Conservation (phyloP, 768 basidiomycete species). For the Suillus bovinus region DNA sequence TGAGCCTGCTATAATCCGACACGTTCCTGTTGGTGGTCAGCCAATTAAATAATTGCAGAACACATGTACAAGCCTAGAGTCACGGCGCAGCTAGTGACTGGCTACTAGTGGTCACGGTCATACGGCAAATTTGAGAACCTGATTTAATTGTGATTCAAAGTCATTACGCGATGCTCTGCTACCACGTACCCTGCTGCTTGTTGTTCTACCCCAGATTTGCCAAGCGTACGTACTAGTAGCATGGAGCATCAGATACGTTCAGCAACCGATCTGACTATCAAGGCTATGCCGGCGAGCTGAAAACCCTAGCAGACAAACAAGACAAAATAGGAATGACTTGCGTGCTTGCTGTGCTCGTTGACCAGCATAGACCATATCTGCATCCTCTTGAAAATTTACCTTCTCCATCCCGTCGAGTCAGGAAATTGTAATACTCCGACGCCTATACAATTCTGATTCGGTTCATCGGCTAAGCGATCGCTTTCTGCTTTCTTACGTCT, state of each 20-base stretch:
- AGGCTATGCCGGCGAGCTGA: background rate
- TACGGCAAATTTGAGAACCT: background rate
- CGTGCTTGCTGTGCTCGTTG: constrained; percentile 4
- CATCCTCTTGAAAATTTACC: constrained; percentile 3
- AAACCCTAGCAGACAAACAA: constrained; percentile 30
- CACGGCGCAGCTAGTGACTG: background rate
- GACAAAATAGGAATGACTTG: constrained; percentile 28
- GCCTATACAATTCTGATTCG: background rate
- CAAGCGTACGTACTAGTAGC: background rate
- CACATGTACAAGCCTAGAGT: background rate
- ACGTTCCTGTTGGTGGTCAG: background rate
- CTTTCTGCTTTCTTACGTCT: constrained; percentile 26
- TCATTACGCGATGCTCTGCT: background rate
- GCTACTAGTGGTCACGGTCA: background rate
- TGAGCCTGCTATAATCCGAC: background rate
- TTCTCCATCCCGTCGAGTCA: background rate
- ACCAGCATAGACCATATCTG: constrained; percentile 12
- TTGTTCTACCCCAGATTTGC: background rate
- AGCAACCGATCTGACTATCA: background rate
- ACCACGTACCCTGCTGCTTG: background rate
- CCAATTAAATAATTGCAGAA: background rate
- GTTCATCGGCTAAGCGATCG: constrained; percentile 2
- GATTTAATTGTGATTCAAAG: background rate
- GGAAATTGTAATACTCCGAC: background rate
- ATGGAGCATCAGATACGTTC: background rate